phyloP scores from a whole-genome alignment of 805 yeast genomes.

The Scheffersomyces amazonensis region DNA sequence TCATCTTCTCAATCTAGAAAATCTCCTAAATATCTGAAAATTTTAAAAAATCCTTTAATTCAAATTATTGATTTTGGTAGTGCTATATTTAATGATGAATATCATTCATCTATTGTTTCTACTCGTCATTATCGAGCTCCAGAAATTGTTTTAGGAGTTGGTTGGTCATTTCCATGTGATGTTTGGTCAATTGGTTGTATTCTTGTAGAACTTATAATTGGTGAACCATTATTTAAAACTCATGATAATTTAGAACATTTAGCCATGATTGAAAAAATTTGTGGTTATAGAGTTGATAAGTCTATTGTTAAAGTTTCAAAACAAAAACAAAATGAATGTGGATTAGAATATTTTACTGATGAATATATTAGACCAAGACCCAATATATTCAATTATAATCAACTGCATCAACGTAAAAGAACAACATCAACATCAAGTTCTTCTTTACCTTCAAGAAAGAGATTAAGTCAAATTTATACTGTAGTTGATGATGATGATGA shows the following conservation, averaged over 20 bases:
- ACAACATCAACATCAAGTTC: background rate
- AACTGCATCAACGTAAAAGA: background rate
- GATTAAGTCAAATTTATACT: background rate
- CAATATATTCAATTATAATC: background rate
- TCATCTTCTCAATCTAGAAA: slow-evolving; percentile 7
- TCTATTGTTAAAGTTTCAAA: slow-evolving; percentile 34
- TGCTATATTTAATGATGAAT: slow-evolving; percentile 91
- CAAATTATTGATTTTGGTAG: slow-evolving; percentile 97
- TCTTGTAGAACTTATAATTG: slow-evolving; percentile 84
- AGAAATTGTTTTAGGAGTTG: slow-evolving; percentile 88
- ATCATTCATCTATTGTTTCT: slow-evolving; percentile 87
- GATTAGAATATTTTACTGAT: slow-evolving; percentile 34
- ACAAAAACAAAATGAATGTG: slow-evolving; percentile 37
- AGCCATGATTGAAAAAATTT: slow-evolving; percentile 87
- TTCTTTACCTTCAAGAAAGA: background rate
- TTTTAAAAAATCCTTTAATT: slow-evolving; percentile 74
- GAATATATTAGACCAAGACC: slow-evolving; percentile 10
- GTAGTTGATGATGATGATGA: background rate
- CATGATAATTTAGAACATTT: slow-evolving; percentile 93
- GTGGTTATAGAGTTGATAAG: slow-evolving; percentile 52
- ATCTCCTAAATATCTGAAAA: slow-evolving; percentile 35
- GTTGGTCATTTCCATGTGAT: slow-evolving; percentile 97
- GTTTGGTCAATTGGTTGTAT: slow-evolving; percentile 97
- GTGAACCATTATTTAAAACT: slow-evolving; percentile 91
- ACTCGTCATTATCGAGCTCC: slow-evolving; percentile 98